Conservation (phyloP, 495 filamentous ascomycete species). For the Daldinia concentrica region DNA sequence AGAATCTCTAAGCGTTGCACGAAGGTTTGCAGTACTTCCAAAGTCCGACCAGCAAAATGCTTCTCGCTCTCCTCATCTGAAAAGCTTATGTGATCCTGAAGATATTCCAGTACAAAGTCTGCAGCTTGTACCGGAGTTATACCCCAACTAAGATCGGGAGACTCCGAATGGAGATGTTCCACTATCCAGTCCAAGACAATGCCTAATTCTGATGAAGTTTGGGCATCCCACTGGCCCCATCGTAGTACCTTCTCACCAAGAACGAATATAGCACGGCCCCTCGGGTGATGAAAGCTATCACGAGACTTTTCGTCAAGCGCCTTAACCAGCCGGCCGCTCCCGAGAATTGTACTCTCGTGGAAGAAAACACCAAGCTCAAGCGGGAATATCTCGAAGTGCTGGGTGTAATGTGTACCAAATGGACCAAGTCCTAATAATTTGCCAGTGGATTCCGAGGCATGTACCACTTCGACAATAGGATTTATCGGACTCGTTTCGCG, state of each 20-base stretch:
- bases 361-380: constrained; percentile 76
- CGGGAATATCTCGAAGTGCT: constrained; percentile 77
- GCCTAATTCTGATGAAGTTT: constrained; percentile 72
- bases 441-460: constrained; percentile 44
- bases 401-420: constrained; percentile 72
- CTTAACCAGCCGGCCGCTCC: constrained; percentile 70
- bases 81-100: constrained; percentile 52
- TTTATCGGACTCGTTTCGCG: constrained; percentile 31
- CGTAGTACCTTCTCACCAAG: constrained; percentile 61
- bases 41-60: constrained; percentile 55
- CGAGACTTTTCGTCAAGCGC: constrained; percentile 53
- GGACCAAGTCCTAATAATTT: constrained; percentile 66
- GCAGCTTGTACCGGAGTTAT: constrained; percentile 42
- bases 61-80: constrained; percentile 41
- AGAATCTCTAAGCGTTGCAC: constrained; percentile 46
- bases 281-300: constrained; percentile 42
- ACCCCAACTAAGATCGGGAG: constrained; percentile 1
- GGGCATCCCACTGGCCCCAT: constrained; percentile 78
- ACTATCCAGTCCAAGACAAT: constrained; percentile 64
- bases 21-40: constrained; percentile 57
- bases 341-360: constrained; percentile 78
- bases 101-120: constrained; percentile 54
- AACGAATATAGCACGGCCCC: constrained; percentile 47
- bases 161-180: constrained; percentile 50
- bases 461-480: constrained; percentile 17